These are phyloP conservation scores for Euphrasia arctica DNA, from an alignment of 305 asterid species.

Conservation along the genomic window DNA sequence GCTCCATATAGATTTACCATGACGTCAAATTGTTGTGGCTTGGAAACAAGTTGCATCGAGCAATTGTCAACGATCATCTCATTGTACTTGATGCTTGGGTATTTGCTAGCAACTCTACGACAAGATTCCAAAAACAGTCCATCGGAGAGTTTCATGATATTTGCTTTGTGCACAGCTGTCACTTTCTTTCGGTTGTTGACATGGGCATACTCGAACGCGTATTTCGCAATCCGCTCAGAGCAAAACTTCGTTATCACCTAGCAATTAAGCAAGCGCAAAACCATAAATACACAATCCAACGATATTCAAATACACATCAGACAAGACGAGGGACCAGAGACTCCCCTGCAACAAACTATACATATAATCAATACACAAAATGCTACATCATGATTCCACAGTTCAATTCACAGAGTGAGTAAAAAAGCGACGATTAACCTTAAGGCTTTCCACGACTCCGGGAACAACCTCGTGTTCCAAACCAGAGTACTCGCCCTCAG, in stretches of 20 bases:
- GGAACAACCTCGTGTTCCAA: slow-evolving; percentile 83
- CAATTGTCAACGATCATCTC: slow-evolving; percentile 78
- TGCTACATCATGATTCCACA: no score
- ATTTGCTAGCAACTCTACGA: slow-evolving; percentile 58
- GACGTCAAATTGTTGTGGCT: slow-evolving; percentile 98
- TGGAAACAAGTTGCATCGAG: slow-evolving; percentile 97
- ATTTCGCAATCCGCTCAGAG: slow-evolving; percentile 71
- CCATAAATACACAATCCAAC: slow-evolving; percentile 4
- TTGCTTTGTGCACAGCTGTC: slow-evolving; percentile 77
- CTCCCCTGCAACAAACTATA: no score
- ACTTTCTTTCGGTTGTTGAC: slow-evolving; percentile 71
- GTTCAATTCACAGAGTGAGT: no score
- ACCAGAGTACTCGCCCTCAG: slow-evolving; percentile 74
- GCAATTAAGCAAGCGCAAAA: slow-evolving; percentile 36
- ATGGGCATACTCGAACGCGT: slow-evolving; percentile 73
- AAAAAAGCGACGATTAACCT: slow-evolving; percentile 32
- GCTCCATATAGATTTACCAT: slow-evolving; percentile 48
- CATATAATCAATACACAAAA: no score
- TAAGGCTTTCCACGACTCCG: slow-evolving; percentile 71
- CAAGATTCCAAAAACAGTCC: slow-evolving; percentile 73
- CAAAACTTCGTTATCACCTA: slow-evolving; percentile 80
- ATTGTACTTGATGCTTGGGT: slow-evolving; percentile 58
- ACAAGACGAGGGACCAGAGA: no score
- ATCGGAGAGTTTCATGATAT: slow-evolving; percentile 79
- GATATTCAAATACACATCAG: no score